These are phyloP conservation scores for Termitomyces bulborhizus DNA, from an alignment of 768 basidiomycete genomes.

Conservation along the genomic window DNA sequence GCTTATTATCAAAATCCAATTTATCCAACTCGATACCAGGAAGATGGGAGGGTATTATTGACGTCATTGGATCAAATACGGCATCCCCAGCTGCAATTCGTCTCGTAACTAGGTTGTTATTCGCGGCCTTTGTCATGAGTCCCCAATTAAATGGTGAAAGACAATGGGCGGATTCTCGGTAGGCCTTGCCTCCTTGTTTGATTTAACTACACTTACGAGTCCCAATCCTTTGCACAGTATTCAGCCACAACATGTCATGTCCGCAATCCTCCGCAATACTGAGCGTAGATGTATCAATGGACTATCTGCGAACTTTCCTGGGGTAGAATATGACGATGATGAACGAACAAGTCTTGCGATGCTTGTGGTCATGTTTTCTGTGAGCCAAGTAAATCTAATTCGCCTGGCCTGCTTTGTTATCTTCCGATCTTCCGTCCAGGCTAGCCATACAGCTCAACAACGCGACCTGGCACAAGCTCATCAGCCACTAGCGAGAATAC, in stretches of 20 bases:
- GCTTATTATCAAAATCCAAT: not conserved
- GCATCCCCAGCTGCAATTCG: slow-evolving; percentile 59
- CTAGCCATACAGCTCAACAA: slow-evolving; percentile 14
- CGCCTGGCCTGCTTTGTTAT: not conserved
- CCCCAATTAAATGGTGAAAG: slow-evolving; percentile 28
- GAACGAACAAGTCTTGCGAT: slow-evolving; percentile 31
- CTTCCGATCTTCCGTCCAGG: slow-evolving; percentile 10
- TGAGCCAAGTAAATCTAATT: slow-evolving; percentile 13
- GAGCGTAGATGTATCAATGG: slow-evolving; percentile 11
- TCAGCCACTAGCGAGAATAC: slow-evolving; percentile 34
- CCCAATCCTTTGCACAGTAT: slow-evolving; percentile 1
- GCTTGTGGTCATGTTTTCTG: slow-evolving; percentile 36
- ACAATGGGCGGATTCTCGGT: slow-evolving; percentile 18
- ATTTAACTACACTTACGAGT: not conserved
- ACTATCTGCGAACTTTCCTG: not conserved
- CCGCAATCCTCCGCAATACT: slow-evolving; percentile 14
- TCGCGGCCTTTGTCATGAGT: slow-evolving; percentile 48
- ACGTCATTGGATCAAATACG: slow-evolving; percentile 38
- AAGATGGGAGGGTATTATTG: slow-evolving; percentile 42
- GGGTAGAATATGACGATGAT: slow-evolving; percentile 15
- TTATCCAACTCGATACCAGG: slow-evolving; percentile 28
- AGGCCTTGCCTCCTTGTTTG: not conserved
- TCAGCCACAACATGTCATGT: slow-evolving; percentile 14
- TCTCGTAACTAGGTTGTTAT: slow-evolving; percentile 47
- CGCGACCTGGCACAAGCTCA: not conserved